Evolutionary conservation across 2,329 filamentous ascomycete species (phyloP).

Genomic region (Pseudocercospora fuligena): DNA sequence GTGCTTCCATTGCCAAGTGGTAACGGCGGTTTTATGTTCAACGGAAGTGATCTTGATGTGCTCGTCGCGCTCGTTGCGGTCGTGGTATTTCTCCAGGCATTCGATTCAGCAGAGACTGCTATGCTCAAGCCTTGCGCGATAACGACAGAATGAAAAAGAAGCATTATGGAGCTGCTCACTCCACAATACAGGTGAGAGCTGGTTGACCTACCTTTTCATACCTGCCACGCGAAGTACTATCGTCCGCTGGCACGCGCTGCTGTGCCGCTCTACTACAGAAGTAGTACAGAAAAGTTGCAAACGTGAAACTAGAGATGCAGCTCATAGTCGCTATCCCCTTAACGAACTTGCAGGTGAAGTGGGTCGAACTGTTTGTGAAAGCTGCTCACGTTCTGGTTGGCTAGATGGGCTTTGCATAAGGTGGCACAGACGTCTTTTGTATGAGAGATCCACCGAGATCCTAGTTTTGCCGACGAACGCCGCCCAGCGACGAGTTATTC

Average conservation of each 20-base stretch:
- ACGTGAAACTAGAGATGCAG: constrained; percentile 3
- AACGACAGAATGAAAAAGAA: not conserved
- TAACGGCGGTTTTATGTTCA: constrained; percentile 7
- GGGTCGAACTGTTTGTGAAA: too few species aligned
- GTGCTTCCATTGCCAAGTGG: not conserved
- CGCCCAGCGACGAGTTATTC: too few species aligned
- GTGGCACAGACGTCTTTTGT: too few species aligned
- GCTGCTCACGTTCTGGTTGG: too few species aligned
- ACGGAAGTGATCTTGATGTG: not conserved
- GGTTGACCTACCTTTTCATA: not conserved
- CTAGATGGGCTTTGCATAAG: too few species aligned
- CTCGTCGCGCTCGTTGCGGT: not conserved
- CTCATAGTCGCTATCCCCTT: not conserved
- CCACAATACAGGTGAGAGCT: not conserved
- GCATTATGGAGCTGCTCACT: not conserved
- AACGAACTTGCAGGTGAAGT: too few species aligned
- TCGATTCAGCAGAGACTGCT: not conserved
- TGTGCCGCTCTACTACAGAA: constrained; percentile 14
- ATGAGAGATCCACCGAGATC: too few species aligned
- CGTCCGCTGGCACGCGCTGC: constrained; percentile 14
- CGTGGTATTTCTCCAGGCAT: not conserved
- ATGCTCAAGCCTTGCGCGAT: not conserved
- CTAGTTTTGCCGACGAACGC: too few species aligned
- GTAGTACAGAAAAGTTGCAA: not conserved
- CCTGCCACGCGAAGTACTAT: not conserved